Conservation (phyloP, 441 rosid genomes). For the Hura crepitans region DNA sequence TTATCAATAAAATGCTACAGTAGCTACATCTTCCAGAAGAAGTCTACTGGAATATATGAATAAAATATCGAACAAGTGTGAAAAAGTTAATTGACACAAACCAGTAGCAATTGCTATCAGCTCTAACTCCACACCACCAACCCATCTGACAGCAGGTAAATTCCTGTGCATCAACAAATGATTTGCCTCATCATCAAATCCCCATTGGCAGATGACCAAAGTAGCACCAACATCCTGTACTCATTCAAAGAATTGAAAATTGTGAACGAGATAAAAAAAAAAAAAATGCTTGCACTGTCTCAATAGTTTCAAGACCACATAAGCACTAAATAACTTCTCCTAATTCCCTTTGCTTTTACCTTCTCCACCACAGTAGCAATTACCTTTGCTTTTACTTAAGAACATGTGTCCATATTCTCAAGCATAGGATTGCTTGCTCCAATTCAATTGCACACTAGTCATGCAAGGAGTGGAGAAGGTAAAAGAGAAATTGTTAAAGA, state of each 20-base stretch:
- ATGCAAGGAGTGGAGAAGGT: too few species aligned
- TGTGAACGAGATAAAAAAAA: neutral
- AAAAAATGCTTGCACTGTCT: neutral
- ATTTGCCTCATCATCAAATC: conserved; percentile 98
- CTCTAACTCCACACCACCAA: conserved; percentile 96
- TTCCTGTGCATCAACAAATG: conserved; percentile 90
- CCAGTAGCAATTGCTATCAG: conserved; percentile 97
- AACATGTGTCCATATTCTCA: too few species aligned
- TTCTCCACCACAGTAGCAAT: too few species aligned
- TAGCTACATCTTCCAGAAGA: conserved; percentile 3
- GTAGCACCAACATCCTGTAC: conserved; percentile 95
- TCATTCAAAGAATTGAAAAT: neutral
- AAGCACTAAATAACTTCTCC: too few species aligned
- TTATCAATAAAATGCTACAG: too few species aligned
- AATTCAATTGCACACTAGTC: too few species aligned
- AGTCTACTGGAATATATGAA: neutral
- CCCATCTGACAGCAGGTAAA: conserved; percentile 99
- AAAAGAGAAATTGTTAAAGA: too few species aligned
- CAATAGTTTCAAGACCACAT: conserved; percentile 9
- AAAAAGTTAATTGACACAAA: conserved; percentile 21
- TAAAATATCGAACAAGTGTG: neutral
- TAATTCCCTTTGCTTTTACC: too few species aligned
- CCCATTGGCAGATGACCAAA: conserved; percentile 98
- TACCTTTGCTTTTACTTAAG: too few species aligned
- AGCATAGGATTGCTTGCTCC: too few species aligned